Conservation (phyloP, 2,329 filamentous ascomycete species). For the Aspergillus eucalypticola region DNA sequence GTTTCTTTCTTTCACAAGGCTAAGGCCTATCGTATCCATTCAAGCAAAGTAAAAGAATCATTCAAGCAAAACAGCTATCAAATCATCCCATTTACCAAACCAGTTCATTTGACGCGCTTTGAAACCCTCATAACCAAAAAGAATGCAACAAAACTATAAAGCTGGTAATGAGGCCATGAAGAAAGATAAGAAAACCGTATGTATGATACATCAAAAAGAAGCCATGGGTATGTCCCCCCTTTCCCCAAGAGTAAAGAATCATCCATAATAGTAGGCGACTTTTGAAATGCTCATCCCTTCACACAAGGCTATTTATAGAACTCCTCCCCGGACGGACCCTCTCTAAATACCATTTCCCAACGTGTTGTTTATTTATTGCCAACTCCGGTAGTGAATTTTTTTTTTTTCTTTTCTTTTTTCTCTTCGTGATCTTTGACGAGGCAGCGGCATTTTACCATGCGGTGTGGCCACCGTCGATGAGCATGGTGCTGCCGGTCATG, state of each 20-base stretch:
- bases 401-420: neutral
- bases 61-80: no score
- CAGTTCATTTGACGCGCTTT: neutral
- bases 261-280: neutral
- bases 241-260: neutral
- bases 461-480: slow-evolving; percentile 71
- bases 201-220: neutral
- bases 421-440: neutral
- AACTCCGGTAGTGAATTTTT: neutral
- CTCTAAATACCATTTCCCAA: neutral
- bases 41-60: no score
- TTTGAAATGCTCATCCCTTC: neutral
- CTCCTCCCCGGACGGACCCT: neutral
- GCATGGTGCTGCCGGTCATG: slow-evolving; percentile 69
- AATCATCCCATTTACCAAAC: neutral
- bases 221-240: neutral
- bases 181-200: neutral
- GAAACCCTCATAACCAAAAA: neutral
- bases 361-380: neutral
- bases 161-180: neutral
- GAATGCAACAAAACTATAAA: neutral
- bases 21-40: no score
- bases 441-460: slow-evolving; percentile 37
- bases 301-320: neutral
- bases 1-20: no score